Conservation (phyloP, 2,329 filamentous ascomycete species). For the Scedosporium boydii region DNA sequence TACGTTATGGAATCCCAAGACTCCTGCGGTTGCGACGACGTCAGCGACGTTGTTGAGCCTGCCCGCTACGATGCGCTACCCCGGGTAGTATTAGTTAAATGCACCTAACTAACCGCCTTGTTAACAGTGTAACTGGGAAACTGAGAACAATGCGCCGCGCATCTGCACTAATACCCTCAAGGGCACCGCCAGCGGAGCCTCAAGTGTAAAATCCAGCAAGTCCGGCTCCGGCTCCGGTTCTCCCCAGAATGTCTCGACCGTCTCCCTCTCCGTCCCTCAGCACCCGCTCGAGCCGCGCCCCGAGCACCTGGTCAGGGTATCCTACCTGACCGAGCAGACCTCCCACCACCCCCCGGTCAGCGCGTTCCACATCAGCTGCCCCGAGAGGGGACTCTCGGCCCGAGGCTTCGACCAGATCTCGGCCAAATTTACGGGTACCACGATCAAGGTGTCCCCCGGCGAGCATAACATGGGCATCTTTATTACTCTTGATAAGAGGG, state of each 20-base stretch:
- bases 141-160: slow-evolving; percentile 65
- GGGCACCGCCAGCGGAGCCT: slow-evolving; percentile 30
- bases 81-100: background rate
- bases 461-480: slow-evolving; percentile 96
- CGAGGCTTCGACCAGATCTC: slow-evolving; percentile 92
- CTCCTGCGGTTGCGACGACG: no score
- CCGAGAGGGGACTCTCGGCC: slow-evolving; percentile 79
- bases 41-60: no score
- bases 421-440: slow-evolving; percentile 95
- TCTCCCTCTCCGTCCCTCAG: slow-evolving; percentile 42
- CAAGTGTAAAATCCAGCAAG: slow-evolving; percentile 35
- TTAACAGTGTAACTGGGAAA: slow-evolving; percentile 82
- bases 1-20: slow-evolving; percentile 30
- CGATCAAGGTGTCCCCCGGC: slow-evolving; percentile 81
- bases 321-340: slow-evolving; percentile 94
- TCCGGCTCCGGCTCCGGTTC: slow-evolving; percentile 19
- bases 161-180: slow-evolving; percentile 43
- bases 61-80: background rate
- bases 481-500: slow-evolving; percentile 69
- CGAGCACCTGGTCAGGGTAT: slow-evolving; percentile 60
- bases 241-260: slow-evolving; percentile 34
- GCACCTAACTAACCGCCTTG: background rate
- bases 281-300: slow-evolving; percentile 28
- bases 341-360: slow-evolving; percentile 97
- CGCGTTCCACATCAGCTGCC: slow-evolving; percentile 88